These are phyloP conservation scores for Thuidium tamariscinum DNA, from an alignment of 225 moss, liverwort and hornwort genomes.

Conservation along the genomic window DNA sequence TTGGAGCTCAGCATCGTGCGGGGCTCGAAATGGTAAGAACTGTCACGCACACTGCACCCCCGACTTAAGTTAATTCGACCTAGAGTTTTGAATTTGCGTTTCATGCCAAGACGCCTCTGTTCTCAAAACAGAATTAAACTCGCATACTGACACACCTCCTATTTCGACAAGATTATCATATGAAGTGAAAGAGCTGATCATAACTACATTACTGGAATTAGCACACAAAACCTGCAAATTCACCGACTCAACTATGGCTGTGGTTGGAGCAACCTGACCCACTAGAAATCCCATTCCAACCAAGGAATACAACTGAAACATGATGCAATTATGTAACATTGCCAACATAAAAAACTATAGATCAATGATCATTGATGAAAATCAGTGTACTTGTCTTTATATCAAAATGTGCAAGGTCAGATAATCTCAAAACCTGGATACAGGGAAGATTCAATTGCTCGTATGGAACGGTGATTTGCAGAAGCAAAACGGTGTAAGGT, in stretches of 20 bases:
- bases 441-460: not conserved
- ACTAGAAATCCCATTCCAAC: not conserved
- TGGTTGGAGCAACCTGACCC: not conserved
- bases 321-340: not conserved
- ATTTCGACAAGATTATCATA: not conserved
- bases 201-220: not conserved
- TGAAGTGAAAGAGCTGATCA: not conserved
- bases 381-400: not conserved
- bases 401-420: not conserved
- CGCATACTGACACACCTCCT: not conserved
- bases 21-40: not conserved
- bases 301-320: not conserved
- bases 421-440: not conserved
- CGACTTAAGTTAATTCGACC: not conserved
- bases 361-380: not conserved
- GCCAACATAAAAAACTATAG: too few relatives aligned
- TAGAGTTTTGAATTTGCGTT: not conserved
- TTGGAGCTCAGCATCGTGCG: not conserved
- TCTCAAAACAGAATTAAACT: too few relatives aligned
- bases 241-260: not conserved
- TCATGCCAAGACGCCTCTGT: not conserved
- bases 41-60: not conserved
- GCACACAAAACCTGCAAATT: not conserved
- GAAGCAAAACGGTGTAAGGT: not conserved
- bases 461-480: not conserved